Conservation (phyloP, 2,329 filamentous ascomycete genomes). For the Diaporthe aspalathi region DNA sequence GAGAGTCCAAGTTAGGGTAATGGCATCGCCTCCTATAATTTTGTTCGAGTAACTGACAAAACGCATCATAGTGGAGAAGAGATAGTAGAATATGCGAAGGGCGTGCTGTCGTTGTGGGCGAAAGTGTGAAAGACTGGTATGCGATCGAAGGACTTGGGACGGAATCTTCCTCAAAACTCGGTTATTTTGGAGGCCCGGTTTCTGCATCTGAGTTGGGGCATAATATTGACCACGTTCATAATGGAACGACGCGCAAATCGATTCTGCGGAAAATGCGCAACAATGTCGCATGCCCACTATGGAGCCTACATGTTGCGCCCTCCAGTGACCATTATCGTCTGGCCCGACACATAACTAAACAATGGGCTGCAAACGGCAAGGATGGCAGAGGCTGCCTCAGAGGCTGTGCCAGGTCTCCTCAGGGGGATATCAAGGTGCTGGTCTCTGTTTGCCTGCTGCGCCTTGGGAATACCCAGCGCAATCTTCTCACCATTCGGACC, state of each 20-base stretch:
- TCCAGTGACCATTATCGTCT: slow-evolving; percentile 88
- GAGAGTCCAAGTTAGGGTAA: slow-evolving; percentile 67
- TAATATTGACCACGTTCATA: slow-evolving; percentile 29
- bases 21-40: neutral
- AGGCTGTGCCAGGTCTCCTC: slow-evolving; percentile 79
- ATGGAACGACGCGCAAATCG: neutral
- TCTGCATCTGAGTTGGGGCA: slow-evolving; percentile 39
- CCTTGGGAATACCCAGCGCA: slow-evolving; percentile 77
- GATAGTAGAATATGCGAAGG: slow-evolving; percentile 56
- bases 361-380: slow-evolving; percentile 84
- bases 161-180: neutral
- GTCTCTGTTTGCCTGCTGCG: slow-evolving; percentile 60
- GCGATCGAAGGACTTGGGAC: slow-evolving; percentile 2
- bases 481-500: slow-evolving; percentile 82
- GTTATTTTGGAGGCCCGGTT: slow-evolving; percentile 42
- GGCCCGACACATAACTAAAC: slow-evolving; percentile 86
- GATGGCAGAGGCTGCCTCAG: slow-evolving; percentile 82
- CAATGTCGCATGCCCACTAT: no score
- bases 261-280: neutral
- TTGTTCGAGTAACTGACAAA: neutral
- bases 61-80: slow-evolving; percentile 46
- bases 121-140: slow-evolving; percentile 67
- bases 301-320: slow-evolving; percentile 72
- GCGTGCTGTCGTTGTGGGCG: slow-evolving; percentile 80
- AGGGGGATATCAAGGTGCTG: slow-evolving; percentile 80